Evolutionary conservation across 768 basidiomycete species (phyloP), one percentile per base, ranked within the genome.

Genomic region (Lactifluus volemus): DNA sequence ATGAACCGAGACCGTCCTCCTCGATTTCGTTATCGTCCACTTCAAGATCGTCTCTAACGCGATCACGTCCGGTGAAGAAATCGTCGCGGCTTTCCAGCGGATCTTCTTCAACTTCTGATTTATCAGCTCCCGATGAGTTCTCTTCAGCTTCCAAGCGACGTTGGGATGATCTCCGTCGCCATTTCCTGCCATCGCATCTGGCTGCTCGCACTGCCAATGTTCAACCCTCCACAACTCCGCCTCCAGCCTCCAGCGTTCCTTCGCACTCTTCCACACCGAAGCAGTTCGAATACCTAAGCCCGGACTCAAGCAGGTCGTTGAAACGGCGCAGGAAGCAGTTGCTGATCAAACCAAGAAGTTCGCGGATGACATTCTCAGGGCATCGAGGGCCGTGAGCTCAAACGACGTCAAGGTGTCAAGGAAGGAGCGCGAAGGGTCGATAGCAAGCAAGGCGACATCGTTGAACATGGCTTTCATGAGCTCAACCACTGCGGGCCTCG

Each of bases 241-340:
- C 52, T 11, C 29, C 52, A 30, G 3, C 36, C 14, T 39, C 38
- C 15, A 42, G 51, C 41, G 21, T 32, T 9, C 66, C 64, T 42
- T 60, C 53, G 19, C 53, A 55, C 21, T 42, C 65, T 15, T 60
- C 66, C 29, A 56, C 71, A 5, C 55, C 66, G n/a, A 63, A 65
- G 6, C 74, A 73, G 53, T 82, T 80, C 75, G 80, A 14, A 69
- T 85, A 34, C 76, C 73, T 12, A 70, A 77, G 49, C 70, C 84
- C 12, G 84, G 81, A 1, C 83, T 86, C 64, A 77, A 77, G 50
- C 84, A 88, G 25, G 81, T 86, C 12, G 85, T 87, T 1, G 86
- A 88, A 38, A 78, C 83, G 58, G 85, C 75, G 3, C 78, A 78
- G 30, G 84, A 82, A 56, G 74, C 76, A 44, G 73, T 74, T 19